A percentile compares a stretch with the other conserved stretches of the same genome.
Conservation (phyloP, 345 rosid genomes). For the Atalantia buxifolia region DNA sequence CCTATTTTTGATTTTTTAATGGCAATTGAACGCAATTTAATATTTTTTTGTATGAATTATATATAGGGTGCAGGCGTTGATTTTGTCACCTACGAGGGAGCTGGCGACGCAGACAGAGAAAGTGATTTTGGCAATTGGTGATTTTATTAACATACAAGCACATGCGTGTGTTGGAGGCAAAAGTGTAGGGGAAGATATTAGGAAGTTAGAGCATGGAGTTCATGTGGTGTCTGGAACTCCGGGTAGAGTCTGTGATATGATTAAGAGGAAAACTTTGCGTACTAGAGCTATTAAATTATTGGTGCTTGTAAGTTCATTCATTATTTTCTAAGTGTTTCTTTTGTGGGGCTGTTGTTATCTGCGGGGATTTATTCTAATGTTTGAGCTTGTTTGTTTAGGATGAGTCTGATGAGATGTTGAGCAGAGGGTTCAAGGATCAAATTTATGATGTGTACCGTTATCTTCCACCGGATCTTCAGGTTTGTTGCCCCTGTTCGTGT, state of each 20-base stretch:
- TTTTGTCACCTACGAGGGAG: conserved; percentile 94
- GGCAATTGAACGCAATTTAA: background rate
- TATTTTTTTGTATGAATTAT: background rate
- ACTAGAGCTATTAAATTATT: conserved; percentile 68
- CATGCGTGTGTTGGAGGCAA: conserved; percentile 93
- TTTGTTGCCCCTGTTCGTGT: conserved; percentile 13
- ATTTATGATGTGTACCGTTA: conserved; percentile 92
- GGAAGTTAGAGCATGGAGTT: conserved; percentile 63
- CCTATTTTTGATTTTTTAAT: conserved; percentile 17
- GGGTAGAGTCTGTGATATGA: conserved; percentile 98
- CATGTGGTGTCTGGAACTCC: conserved; percentile 96
- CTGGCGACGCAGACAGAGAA: conserved; percentile 89
- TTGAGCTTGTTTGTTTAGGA: conserved; percentile 31
- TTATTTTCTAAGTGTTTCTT: background rate
- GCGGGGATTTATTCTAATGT: background rate
- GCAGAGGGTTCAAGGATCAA: conserved; percentile 99
- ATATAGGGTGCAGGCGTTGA: conserved; percentile 88
- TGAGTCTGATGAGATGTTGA: conserved; percentile 97
- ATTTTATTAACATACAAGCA: conserved; percentile 67
- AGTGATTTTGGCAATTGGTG: conserved; percentile 74
- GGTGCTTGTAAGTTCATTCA: conserved; percentile 1
- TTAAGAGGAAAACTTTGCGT: conserved; percentile 89
- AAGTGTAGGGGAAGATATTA: conserved; percentile 95
- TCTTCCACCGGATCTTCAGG: conserved; percentile 99
- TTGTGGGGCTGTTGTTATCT: background rate